A percentile compares a stretch with the other conserved stretches of the same genome.
Evolutionary conservation across 768 basidiomycete genomes (phyloP).

Genomic region (Suillus plorans): DNA sequence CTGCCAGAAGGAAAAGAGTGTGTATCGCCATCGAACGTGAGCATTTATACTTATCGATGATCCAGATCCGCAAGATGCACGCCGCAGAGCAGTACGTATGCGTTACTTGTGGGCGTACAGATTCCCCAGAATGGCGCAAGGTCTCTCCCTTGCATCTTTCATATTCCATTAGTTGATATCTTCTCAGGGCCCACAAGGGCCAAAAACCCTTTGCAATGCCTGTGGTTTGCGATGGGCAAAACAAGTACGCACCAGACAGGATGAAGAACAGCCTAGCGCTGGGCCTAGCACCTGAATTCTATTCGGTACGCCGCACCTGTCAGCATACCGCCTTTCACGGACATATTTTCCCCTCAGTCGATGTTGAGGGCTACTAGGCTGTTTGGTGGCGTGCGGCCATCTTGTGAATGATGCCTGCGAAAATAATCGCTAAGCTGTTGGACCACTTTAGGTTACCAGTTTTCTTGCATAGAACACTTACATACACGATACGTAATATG

Average conservation of each 20-base stretch:
- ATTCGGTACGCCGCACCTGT: background rate
- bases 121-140: slow-evolving; percentile 98
- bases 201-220: slow-evolving; percentile 97
- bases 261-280: slow-evolving; percentile 29
- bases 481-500: slow-evolving; percentile 10
- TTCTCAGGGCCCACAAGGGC: slow-evolving; percentile 81
- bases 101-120: slow-evolving; percentile 89
- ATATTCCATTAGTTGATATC: slow-evolving; percentile 15
- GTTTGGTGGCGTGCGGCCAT: background rate
- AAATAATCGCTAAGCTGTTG: background rate
- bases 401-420: background rate
- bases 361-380: background rate
- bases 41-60: slow-evolving; percentile 2
- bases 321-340: background rate
- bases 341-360: background rate
- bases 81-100: slow-evolving; percentile 77
- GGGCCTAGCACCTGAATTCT: slow-evolving; percentile 18
- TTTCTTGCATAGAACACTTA: slow-evolving; percentile 15
- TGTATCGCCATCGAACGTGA: slow-evolving; percentile 9
- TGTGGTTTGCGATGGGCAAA: slow-evolving; percentile 96
- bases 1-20: slow-evolving; percentile 66
- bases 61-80: slow-evolving; percentile 39
- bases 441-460: background rate
- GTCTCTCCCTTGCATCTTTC: slow-evolving; percentile 31
- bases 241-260: slow-evolving; percentile 46